Evolutionary conservation across 2,329 filamentous ascomycete genomes (phyloP).

Genomic region (Bipolaris zeicola): DNA sequence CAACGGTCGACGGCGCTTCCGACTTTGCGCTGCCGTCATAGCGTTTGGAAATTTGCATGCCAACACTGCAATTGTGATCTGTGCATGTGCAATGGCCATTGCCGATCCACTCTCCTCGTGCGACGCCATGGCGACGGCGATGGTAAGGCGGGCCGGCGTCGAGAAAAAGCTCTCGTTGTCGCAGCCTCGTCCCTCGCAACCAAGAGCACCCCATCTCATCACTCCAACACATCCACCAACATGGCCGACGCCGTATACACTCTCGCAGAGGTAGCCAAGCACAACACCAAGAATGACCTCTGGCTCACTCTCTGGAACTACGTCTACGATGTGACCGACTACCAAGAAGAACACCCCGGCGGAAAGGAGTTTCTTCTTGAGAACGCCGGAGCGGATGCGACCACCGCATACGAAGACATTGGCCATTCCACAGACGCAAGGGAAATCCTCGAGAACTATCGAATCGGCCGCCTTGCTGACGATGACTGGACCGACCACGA

Average conservation of each 20-base stretch:
- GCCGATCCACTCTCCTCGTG: slow-evolving; percentile 3
- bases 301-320: slow-evolving; percentile 55
- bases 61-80: slow-evolving; percentile 7
- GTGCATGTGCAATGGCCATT: slow-evolving; percentile 6
- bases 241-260: slow-evolving; percentile 22
- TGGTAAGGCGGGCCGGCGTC: slow-evolving; percentile 1
- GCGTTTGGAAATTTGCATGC: slow-evolving; percentile 8
- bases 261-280: slow-evolving; percentile 54
- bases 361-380: slow-evolving; percentile 51
- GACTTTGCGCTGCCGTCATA: slow-evolving; percentile 1
- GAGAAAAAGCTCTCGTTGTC: slow-evolving; percentile 1
- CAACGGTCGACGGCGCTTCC: not conserved
- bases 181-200: not conserved
- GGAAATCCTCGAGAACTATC: slow-evolving; percentile 49
- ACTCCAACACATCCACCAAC: not conserved
- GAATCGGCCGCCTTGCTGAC: slow-evolving; percentile 34
- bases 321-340: slow-evolving; percentile 65
- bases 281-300: slow-evolving; percentile 55
- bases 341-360: slow-evolving; percentile 63
- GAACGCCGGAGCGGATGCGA: slow-evolving; percentile 53
- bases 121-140: not conserved
- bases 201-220: not conserved
- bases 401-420: slow-evolving; percentile 51
- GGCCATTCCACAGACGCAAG: slow-evolving; percentile 55
- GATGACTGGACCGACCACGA: slow-evolving; percentile 23